Percentiles rank a stretch among this genome's conserved stretches.
Evolutionary conservation across 129 eudicot species (phyloP).

Genomic region (Calendula officinalis): DNA sequence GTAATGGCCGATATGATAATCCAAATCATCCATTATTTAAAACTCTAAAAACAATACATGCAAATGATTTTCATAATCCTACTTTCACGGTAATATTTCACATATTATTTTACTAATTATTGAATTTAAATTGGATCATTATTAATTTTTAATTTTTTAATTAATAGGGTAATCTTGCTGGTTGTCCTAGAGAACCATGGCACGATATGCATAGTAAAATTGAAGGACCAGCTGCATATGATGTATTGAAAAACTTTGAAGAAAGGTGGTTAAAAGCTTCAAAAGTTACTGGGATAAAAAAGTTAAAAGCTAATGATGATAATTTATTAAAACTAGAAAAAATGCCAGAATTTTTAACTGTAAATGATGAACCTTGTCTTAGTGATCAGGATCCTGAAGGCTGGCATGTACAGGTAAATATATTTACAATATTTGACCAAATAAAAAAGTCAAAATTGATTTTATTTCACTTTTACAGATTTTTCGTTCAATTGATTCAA

Average conservation of each 20-base stretch:
- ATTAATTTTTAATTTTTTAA: not conserved
- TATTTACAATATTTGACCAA: conserved; percentile 20
- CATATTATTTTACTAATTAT: not conserved
- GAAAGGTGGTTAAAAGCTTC: conserved; percentile 90
- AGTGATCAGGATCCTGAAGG: conserved; percentile 68
- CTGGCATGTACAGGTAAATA: conserved; percentile 83
- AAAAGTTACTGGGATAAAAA: conserved; percentile 63
- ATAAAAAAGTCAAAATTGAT: conserved; percentile 10
- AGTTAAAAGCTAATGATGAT: conserved; percentile 50
- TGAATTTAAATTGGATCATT: not conserved
- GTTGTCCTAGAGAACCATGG: conserved; percentile 99
- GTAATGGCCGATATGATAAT: conserved; percentile 92
- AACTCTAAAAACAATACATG: conserved; percentile 65
- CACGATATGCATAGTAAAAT: conserved; percentile 91
- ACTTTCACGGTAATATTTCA: conserved; percentile 53
- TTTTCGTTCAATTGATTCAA: conserved; percentile 85
- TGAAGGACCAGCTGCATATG: conserved; percentile 97
- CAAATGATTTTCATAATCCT: conserved; percentile 85
- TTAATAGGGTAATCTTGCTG: conserved; percentile 59
- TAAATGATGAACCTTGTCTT: conserved; percentile 58
- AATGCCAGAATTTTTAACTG: conserved; percentile 50
- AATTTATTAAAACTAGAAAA: conserved; percentile 63
- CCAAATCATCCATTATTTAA: conserved; percentile 74
- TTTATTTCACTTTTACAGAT: conserved; percentile 40
- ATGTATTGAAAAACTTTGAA: conserved; percentile 76